Evolutionary conservation across 2,329 filamentous ascomycete genomes (phyloP).

Genomic region (Macrophomina phaseolina): DNA sequence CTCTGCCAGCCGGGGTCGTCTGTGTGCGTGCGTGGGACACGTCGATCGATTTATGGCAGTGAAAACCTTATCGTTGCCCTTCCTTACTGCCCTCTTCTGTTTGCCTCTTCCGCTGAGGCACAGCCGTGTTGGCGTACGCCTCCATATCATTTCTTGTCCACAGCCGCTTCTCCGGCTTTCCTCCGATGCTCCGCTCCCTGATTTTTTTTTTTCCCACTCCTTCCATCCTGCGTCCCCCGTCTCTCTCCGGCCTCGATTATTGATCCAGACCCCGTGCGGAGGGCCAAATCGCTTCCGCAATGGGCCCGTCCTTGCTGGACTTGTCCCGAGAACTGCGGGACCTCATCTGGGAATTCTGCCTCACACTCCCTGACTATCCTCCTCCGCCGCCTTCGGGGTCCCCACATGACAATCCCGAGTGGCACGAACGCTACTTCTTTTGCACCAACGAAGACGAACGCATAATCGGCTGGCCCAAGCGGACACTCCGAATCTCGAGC

Average conservation of each 20-base stretch:
- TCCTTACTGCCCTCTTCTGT: neutral
- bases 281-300: neutral
- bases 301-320: slow-evolving; percentile 11
- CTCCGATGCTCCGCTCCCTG: neutral
- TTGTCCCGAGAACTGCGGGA: slow-evolving; percentile 22
- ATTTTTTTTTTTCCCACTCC: neutral
- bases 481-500: neutral
- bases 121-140: neutral
- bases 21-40: neutral
- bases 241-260: neutral
- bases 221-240: neutral
- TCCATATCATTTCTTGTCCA: neutral
- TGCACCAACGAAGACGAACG: slow-evolving; percentile 9
- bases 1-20: neutral
- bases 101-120: neutral
- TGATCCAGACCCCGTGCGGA: neutral
- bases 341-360: slow-evolving; percentile 21
- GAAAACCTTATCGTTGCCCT: neutral
- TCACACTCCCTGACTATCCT: neutral
- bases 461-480: slow-evolving; percentile 6
- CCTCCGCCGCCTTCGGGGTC: neutral
- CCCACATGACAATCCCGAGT: neutral
- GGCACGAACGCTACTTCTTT: slow-evolving; percentile 10
- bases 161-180: neutral
- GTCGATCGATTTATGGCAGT: neutral